Conservation (phyloP, 768 basidiomycete species). For the Porphyrellus cyaneotinctus region DNA sequence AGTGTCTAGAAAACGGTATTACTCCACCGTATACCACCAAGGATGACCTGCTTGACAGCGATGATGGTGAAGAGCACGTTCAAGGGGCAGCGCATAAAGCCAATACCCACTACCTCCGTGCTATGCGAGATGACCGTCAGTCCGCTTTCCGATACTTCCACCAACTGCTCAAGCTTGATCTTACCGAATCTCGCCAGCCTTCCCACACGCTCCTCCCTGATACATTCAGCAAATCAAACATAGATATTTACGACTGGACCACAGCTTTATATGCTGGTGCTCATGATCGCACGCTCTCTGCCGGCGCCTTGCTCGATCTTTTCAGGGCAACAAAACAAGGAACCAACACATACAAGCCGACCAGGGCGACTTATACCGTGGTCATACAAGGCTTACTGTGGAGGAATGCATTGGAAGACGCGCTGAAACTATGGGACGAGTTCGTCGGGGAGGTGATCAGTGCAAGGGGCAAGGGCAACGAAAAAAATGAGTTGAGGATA, state of each 20-base stretch:
- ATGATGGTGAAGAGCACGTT: background rate
- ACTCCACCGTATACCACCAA: conserved; percentile 22
- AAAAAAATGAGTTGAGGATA: conserved; percentile 23
- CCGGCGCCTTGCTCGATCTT: conserved; percentile 34
- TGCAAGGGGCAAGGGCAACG: background rate
- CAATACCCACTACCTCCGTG: conserved; percentile 41
- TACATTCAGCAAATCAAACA: conserved; percentile 20
- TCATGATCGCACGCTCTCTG: conserved; percentile 34
- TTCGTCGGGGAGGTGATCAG: conserved; percentile 25
- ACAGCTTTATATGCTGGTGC: conserved; percentile 43
- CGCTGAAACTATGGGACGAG: conserved; percentile 42
- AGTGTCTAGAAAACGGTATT: conserved; percentile 16
- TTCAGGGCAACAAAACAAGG: conserved; percentile 33
- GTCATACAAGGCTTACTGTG: conserved; percentile 51
- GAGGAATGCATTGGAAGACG: conserved; percentile 37
- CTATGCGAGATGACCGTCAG: conserved; percentile 37
- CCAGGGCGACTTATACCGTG: conserved; percentile 48
- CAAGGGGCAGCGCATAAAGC: conserved; percentile 33
- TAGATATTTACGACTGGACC: conserved; percentile 47
- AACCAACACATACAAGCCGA: conserved; percentile 35
- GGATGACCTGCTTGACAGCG: background rate
- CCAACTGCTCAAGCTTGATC: conserved; percentile 32
- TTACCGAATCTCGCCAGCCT: conserved; percentile 9
- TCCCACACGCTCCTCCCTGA: background rate
- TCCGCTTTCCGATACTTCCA: conserved; percentile 48